Evolutionary conservation across 768 basidiomycete species (phyloP).

Genomic region (Lactarius akahatsu): DNA sequence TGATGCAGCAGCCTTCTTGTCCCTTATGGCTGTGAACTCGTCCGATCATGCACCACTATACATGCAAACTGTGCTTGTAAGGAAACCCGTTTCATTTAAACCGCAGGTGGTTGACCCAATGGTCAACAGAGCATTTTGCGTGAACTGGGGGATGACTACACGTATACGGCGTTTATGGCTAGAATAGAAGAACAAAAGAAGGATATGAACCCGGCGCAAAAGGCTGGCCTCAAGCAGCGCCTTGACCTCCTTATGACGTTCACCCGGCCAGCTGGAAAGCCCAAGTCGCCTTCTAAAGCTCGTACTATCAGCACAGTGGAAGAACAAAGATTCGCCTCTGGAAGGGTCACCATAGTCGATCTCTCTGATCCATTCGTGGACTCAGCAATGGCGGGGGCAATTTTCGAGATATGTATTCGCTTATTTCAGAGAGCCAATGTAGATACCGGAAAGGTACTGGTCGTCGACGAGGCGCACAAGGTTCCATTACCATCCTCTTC

Average conservation of each 20-base stretch:
- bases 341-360: constrained; percentile 66
- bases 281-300: constrained; percentile 2
- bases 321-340: constrained; percentile 48
- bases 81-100: constrained; percentile 36
- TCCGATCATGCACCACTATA: constrained; percentile 65
- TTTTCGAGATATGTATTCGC: constrained; percentile 69
- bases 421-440: constrained; percentile 62
- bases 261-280: constrained; percentile 38
- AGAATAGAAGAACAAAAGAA: constrained; percentile 47
- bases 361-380: constrained; percentile 76
- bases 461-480: constrained; percentile 78
- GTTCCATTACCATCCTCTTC: constrained; percentile 36
- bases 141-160: constrained; percentile 59
- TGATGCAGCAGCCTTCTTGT: constrained; percentile 65
- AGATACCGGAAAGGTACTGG: constrained; percentile 62
- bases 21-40: constrained; percentile 70
- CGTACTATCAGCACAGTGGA: constrained; percentile 3
- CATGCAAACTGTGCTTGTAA: constrained; percentile 64
- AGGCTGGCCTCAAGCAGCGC: constrained; percentile 58
- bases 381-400: constrained; percentile 58
- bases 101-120: constrained; percentile 4
- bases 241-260: constrained; percentile 62
- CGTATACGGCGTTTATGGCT: constrained; percentile 49
- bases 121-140: constrained; percentile 56
- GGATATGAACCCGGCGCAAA: constrained; percentile 57